phyloP scores from a whole-genome alignment of 352 stramenopile genomes.

The Globisporangium nagaii region DNA sequence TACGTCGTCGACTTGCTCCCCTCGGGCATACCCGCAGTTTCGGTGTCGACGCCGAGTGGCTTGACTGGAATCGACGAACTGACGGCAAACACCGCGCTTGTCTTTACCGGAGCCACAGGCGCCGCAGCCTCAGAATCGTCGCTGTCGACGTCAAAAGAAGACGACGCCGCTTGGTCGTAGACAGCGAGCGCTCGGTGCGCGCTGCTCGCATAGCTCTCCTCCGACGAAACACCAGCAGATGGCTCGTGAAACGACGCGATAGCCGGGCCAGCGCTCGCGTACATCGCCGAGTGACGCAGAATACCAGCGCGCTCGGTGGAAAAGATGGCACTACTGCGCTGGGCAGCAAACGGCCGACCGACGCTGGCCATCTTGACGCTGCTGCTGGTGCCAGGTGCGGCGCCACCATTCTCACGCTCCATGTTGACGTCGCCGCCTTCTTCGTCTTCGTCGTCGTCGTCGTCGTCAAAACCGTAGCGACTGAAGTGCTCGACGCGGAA shows the following conservation, averaged over 20 bases:
- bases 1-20: slow-evolving; percentile 59
- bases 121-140: slow-evolving; percentile 10
- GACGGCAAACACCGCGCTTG: slow-evolving; percentile 34
- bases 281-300: slow-evolving; percentile 46
- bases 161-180: neutral
- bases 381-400: slow-evolving; percentile 15
- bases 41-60: slow-evolving; percentile 31
- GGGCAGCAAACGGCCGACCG: slow-evolving; percentile 10
- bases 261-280: slow-evolving; percentile 14
- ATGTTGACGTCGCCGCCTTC: slow-evolving; percentile 22
- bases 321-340: slow-evolving; percentile 13
- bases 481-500: slow-evolving; percentile 86
- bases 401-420: slow-evolving; percentile 13
- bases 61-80: slow-evolving; percentile 20
- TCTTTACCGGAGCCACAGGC: slow-evolving; percentile 11
- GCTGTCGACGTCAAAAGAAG: slow-evolving; percentile 15
- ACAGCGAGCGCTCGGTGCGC: neutral
- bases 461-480: slow-evolving; percentile 72
- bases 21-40: slow-evolving; percentile 17
- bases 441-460: slow-evolving; percentile 65
- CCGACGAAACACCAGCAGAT: neutral
- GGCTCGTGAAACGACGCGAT: slow-evolving; percentile 28
- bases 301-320: slow-evolving; percentile 28
- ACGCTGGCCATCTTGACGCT: slow-evolving; percentile 21
- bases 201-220: neutral